These are phyloP conservation scores for Cucurbita ficifolia DNA, from an alignment of 306 rosid species.

Conservation along the genomic window DNA sequence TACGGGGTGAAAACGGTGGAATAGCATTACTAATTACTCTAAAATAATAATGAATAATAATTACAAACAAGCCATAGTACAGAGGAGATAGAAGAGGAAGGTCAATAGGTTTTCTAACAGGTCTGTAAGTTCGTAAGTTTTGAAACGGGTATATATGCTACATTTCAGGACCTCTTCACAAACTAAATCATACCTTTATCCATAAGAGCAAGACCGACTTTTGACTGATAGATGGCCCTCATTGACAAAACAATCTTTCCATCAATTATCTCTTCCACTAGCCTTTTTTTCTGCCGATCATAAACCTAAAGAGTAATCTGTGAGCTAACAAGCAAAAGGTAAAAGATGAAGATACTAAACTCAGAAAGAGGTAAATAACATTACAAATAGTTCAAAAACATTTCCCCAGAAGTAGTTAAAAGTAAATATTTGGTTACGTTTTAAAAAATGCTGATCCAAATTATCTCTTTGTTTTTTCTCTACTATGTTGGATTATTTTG, in stretches of 20 bases:
- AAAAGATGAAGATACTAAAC: neutral
- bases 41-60: neutral
- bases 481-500: neutral
- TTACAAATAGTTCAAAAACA: neutral
- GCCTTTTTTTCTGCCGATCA: conserved; percentile 82
- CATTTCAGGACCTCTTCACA: neutral
- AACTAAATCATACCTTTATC: conserved; percentile 43
- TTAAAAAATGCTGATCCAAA: neutral
- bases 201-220: conserved; percentile 81
- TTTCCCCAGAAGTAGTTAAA: neutral
- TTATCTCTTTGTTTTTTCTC: neutral
- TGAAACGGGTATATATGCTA: neutral
- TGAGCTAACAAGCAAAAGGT: conserved; percentile 2
- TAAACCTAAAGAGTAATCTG: conserved; percentile 37
- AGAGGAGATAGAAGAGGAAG: neutral
- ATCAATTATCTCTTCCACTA: conserved; percentile 86
- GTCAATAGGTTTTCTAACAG: neutral
- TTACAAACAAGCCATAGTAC: neutral
- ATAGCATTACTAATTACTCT: neutral
- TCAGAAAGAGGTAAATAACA: neutral
- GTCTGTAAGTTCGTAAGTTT: neutral
- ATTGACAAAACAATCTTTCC: conserved; percentile 78
- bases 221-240: conserved; percentile 97
- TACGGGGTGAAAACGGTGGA: neutral
- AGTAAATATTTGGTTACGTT: neutral